Conservation (phyloP, 2,329 filamentous ascomycete genomes). For the Exophiala lecanii-corni region DNA sequence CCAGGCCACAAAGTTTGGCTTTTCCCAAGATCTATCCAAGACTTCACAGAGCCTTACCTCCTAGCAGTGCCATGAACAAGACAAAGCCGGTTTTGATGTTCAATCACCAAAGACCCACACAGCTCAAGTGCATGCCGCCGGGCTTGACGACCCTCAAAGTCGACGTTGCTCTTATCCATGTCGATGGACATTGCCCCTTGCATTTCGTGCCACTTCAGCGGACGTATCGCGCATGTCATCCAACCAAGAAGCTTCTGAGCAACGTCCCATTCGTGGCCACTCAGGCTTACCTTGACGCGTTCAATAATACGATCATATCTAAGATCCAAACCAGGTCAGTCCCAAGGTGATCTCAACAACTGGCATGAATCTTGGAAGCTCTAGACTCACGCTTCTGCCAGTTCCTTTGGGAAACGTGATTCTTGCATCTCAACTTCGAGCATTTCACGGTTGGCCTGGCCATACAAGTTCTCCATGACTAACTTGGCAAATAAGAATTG, state of each 20-base stretch:
- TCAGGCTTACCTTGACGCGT: constrained; percentile 18
- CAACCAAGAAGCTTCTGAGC: constrained; percentile 36
- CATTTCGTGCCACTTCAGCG: constrained; percentile 41
- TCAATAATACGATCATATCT: constrained; percentile 32
- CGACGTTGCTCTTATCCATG: constrained; percentile 26
- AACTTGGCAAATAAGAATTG: constrained; percentile 30
- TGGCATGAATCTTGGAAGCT: too few species aligned
- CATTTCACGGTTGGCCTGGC: constrained; percentile 22
- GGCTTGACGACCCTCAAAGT: constrained; percentile 29
- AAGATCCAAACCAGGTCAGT: too few species aligned
- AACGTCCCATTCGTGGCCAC: constrained; percentile 23
- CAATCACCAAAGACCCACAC: constrained; percentile 37
- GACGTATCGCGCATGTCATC: constrained; percentile 38
- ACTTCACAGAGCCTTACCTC: too few species aligned
- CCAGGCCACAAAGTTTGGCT: constrained; percentile 15
- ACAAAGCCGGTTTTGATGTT: constrained; percentile 31
- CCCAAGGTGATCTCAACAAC: too few species aligned
- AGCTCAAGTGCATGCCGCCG: constrained; percentile 30
- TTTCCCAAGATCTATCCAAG: too few species aligned
- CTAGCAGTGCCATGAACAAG: constrained; percentile 39
- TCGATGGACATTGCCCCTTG: constrained; percentile 35
- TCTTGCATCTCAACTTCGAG: constrained; percentile 24
- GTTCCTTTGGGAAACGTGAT: constrained; percentile 10
- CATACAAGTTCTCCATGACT: constrained; percentile 26
- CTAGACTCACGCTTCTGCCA: constrained; percentile 23